phyloP scores from a whole-genome alignment of 257 asterid species.

The Solanum bulbocastanum region DNA sequence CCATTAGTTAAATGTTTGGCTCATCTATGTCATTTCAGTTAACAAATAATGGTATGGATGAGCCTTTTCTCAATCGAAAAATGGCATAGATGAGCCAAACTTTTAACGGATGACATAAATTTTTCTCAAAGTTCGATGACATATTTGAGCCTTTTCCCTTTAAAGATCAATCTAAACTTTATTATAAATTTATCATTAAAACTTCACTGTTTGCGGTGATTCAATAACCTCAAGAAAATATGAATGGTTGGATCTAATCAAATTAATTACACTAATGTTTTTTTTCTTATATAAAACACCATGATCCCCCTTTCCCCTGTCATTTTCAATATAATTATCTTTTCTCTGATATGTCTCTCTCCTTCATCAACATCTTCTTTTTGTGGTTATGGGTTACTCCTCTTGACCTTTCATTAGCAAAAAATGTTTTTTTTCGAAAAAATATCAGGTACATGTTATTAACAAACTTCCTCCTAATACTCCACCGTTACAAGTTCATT shows the following conservation, averaged over 20 bases:
- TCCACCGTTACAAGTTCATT: neutral
- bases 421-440: no score
- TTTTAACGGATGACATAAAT: no score
- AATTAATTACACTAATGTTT: neutral
- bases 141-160: no score
- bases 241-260: neutral
- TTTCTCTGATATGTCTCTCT: neutral
- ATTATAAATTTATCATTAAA: no score
- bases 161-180: no score
- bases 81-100: no score
- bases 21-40: no score
- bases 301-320: neutral
- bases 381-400: neutral
- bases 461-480: neutral
- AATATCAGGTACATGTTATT: neutral
- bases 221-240: neutral
- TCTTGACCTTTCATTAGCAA: neutral
- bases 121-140: no score
- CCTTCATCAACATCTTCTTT: neutral
- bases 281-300: neutral
- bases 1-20: no score
- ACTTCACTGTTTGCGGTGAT: neutral
- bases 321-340: neutral
- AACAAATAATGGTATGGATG: no score
- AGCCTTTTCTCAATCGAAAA: no score